Base-by-base conservation (phyloP, 176 grass and related monocot genomes). In the Triticum dicoccoides region DNA sequence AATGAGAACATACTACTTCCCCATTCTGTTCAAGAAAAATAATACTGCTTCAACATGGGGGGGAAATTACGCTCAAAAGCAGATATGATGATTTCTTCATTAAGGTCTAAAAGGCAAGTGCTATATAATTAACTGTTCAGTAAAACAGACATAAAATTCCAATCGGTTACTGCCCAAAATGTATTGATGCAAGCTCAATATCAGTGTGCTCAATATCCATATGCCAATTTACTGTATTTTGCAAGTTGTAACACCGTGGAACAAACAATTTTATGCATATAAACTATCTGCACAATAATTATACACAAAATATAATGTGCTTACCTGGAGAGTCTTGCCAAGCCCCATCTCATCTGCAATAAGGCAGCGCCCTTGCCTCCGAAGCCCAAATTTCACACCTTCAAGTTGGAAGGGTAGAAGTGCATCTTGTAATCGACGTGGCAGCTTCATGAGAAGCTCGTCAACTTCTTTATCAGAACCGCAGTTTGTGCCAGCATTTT, bases 271-370 rank as follows among this genome's bases (percentile, higher is more conserved):
- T 18, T 73, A 11, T 82, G 72, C 72, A 30, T 75, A 74, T 17
- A 74, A 74, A 15, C 10, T 41, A 74, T 14, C 70, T 39, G 42
- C 23, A 27, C 12, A 3, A 47, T 74, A 74, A n/a, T 74, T 74
- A 47, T 34, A 33, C n/a, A 42, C 39, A 45, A 51, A 75, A 20
- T 39, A 39, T 18, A 86, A 49, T 56, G 73, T 79, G 67, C 80
- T 83, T 41, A 95, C 96, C 93, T 98, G 93, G 54, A 95, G 84
- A 76, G 93, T 98, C 90, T 98, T 98, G 83, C 96, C 96, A 75
- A 98, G 91, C 15, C 96, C 96, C 96, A 98, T 98, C 74, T 98
- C 93, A 92, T 98, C 96, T 82, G 96, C 93, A 84, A 98, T 98
- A 83, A 98, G 90, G 74, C 96, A 98, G 23, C 88, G 76, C 8